These are phyloP conservation scores for Talaromyces proteolyticus DNA, from an alignment of 495 filamentous ascomycete genomes.

Conservation along the genomic window DNA sequence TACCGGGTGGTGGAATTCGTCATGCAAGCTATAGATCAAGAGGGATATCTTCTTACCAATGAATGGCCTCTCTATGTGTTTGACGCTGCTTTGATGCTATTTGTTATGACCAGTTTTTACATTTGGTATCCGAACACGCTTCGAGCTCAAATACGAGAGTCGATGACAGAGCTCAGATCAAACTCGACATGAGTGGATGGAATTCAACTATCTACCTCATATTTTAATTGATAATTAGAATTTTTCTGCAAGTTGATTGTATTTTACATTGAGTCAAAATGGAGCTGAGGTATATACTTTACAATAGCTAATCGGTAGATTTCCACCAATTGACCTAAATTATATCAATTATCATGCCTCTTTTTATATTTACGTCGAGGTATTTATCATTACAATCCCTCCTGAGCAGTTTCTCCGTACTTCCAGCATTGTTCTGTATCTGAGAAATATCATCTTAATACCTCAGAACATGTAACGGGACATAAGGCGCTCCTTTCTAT, in stretches of 20 bases:
- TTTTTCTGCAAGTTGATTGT: neutral
- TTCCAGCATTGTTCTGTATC: too few species aligned
- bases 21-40: neutral
- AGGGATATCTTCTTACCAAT: neutral
- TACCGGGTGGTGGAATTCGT: slow-evolving; percentile 1
- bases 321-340: neutral
- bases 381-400: too few species aligned
- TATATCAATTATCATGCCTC: neutral
- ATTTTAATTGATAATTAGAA: neutral
- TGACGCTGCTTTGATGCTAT: neutral
- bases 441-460: too few species aligned
- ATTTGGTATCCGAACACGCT: neutral
- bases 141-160: neutral
- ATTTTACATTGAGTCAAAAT: neutral
- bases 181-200: neutral
- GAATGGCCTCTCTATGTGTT: slow-evolving; percentile 5
- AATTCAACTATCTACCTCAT: neutral
- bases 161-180: neutral
- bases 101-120: neutral
- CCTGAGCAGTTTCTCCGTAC: too few species aligned
- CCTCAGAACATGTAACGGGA: too few species aligned
- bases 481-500: too few species aligned
- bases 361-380: too few species aligned
- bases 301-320: neutral
- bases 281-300: neutral